Base-by-base conservation (phyloP, 148 eudicot species). In the Heliosperma pusillum region DNA sequence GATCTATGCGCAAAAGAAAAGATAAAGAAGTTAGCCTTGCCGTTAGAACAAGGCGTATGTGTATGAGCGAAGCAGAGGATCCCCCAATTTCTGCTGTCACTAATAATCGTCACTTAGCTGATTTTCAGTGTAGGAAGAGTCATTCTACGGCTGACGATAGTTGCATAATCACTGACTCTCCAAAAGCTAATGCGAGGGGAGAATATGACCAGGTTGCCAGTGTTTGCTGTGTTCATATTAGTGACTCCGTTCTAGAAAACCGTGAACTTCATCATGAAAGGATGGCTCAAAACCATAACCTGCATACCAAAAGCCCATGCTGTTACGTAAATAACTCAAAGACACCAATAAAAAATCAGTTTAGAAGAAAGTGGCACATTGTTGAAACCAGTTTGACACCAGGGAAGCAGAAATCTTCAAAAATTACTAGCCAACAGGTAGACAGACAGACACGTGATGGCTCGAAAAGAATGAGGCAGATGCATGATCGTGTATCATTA, bases 41-140 rank as follows among this genome's bases (percentile, higher is more conserved):
- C n/a, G 83, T 76, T 63, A 76, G 63, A 72, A 75, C 76, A 30
- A 72, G 80, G 69, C 80, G 70, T 22, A 80, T 80, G 79, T 73
- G 80, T 80, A 17, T 72, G 81, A 78, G 72, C 50, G 79, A 83
- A 5, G 24, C 70, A 30, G 72, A 80, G 71, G 56, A 80, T 65
- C 27, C 70, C 21, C 50, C 45, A 33, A 33, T 60, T 57, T 57
- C 59, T 78, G 79, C 62, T 71, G 58, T 70, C 61, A 29, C 55
- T 30, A 58, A 65, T 17, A 56, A 55, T n/a, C 11, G 40, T 36
- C 24, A 33, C 74, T 40, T 64, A 57, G 10, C 72, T 63, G 30
- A 62, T 61, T 50, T 5, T 74, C 74, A 36, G 52, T 55, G 72
- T 64, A 70, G 30, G 79, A 71, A 16, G 5, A 75, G 42, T 64